These are phyloP conservation scores for Colletotrichum lindemuthianum DNA, from an alignment of 2,329 filamentous ascomycete species.

Conservation along the genomic window DNA sequence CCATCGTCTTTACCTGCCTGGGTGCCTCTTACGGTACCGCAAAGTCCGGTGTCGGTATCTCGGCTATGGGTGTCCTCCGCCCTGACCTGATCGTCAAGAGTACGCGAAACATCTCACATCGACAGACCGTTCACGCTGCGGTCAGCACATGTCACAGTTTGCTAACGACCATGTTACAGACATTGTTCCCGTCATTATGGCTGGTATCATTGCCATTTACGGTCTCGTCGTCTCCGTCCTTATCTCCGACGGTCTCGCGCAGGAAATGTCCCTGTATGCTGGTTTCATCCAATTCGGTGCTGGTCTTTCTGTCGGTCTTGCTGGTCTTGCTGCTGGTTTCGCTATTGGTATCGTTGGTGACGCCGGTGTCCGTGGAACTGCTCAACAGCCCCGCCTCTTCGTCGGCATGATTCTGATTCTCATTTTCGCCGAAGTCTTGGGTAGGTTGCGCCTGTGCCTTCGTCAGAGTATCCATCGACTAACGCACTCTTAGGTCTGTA, in stretches of 20 bases:
- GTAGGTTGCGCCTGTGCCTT: conserved; percentile 60
- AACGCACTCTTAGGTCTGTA: conserved; percentile 80
- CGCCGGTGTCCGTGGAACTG: conserved; percentile 86
- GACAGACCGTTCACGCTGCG: neutral
- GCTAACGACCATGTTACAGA: conserved; percentile 63
- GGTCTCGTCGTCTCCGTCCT: conserved; percentile 88
- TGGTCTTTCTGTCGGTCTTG: conserved; percentile 82
- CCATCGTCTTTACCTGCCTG: conserved; percentile 96
- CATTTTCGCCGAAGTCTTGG: conserved; percentile 99
- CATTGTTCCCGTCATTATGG: conserved; percentile 99
- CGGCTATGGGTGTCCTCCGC: conserved; percentile 96
- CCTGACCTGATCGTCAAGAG: conserved; percentile 99
- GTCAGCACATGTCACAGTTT: conserved; percentile 8
- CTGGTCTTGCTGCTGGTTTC: conserved; percentile 86
- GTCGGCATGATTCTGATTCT: conserved; percentile 99
- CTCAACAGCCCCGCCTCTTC: conserved; percentile 86
- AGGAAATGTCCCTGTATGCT: conserved; percentile 79
- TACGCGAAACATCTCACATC: conserved; percentile 59
- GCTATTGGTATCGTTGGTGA: conserved; percentile 91
- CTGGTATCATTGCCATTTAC: conserved; percentile 99
- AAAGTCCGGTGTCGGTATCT: conserved; percentile 99
- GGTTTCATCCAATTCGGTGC: conserved; percentile 88
- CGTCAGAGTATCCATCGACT: conserved; percentile 35
- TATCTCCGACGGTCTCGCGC: conserved; percentile 81
- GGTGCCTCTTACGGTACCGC: conserved; percentile 98